Evolutionary conservation across 257 asterid genomes (phyloP).

Genomic region (Fraxinus pennsylvanica): DNA sequence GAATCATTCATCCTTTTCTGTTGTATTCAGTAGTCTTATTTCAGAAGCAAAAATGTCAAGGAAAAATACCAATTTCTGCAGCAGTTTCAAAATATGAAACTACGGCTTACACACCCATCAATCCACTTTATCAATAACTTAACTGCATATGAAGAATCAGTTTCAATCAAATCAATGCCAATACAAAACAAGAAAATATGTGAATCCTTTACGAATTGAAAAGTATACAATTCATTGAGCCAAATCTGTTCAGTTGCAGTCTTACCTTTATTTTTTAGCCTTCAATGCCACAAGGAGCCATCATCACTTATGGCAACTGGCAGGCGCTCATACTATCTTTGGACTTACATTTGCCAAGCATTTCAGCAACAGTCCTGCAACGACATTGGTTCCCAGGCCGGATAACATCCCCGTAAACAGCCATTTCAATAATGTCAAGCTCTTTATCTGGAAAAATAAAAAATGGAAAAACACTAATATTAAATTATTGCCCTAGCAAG

Average conservation of each 20-base stretch:
- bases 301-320: slow-evolving; percentile 50
- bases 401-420: slow-evolving; percentile 87
- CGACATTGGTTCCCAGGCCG: slow-evolving; percentile 93
- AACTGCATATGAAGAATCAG: slow-evolving; percentile 16
- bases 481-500: background rate
- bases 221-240: background rate
- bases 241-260: background rate
- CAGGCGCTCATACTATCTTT: slow-evolving; percentile 67
- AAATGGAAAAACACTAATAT: background rate
- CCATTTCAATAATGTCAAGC: slow-evolving; percentile 88
- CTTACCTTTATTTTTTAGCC: background rate
- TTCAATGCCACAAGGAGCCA: slow-evolving; percentile 25
- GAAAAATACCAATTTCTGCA: background rate
- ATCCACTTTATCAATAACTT: background rate
- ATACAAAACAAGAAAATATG: background rate
- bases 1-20: background rate
- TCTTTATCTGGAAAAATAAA: slow-evolving; percentile 51
- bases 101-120: background rate
- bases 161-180: slow-evolving; percentile 3
- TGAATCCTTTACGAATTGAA: slow-evolving; percentile 9
- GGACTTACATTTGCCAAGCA: slow-evolving; percentile 74
- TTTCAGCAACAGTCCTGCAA: slow-evolving; percentile 85
- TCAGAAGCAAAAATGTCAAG: background rate
- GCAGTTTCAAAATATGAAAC: background rate
- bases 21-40: background rate